Conservation (phyloP, 352 stramenopile species). For the Phytophthora ohioensis region DNA sequence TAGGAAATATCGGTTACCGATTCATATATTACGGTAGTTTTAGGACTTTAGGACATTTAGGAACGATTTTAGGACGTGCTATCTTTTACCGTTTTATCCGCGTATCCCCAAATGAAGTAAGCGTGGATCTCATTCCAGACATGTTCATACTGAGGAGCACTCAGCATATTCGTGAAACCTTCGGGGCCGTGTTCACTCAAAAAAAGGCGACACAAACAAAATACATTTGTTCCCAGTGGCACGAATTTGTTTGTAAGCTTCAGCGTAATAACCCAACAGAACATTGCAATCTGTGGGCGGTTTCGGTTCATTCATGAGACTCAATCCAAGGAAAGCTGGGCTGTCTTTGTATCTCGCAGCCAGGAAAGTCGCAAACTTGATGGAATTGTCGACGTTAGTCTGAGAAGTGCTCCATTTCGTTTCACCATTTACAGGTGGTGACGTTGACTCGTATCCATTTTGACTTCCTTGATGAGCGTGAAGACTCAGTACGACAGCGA, state of each 20-base stretch:
- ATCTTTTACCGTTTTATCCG: slow-evolving; percentile 2
- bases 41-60: too few relatives aligned
- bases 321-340: slow-evolving; percentile 57
- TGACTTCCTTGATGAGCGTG: slow-evolving; percentile 60
- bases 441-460: slow-evolving; percentile 52
- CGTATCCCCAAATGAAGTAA: slow-evolving; percentile 62
- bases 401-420: slow-evolving; percentile 37
- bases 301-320: slow-evolving; percentile 63
- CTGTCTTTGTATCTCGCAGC: slow-evolving; percentile 51
- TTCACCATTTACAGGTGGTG: slow-evolving; percentile 6
- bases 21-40: too few relatives aligned
- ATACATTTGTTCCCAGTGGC: slow-evolving; percentile 50
- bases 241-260: slow-evolving; percentile 50
- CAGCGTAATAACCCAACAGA: slow-evolving; percentile 45
- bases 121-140: slow-evolving; percentile 68
- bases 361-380: slow-evolving; percentile 48
- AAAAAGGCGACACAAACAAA: slow-evolving; percentile 42
- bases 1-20: too few relatives aligned
- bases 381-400: slow-evolving; percentile 43
- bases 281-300: slow-evolving; percentile 22
- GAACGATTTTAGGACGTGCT: too few relatives aligned
- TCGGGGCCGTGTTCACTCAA: slow-evolving; percentile 39
- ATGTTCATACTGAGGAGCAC: slow-evolving; percentile 44
- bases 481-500: slow-evolving; percentile 64
- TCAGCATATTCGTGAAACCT: slow-evolving; percentile 34